phyloP scores from a whole-genome alignment of 257 asterid species.

The Solanum tarijense region DNA sequence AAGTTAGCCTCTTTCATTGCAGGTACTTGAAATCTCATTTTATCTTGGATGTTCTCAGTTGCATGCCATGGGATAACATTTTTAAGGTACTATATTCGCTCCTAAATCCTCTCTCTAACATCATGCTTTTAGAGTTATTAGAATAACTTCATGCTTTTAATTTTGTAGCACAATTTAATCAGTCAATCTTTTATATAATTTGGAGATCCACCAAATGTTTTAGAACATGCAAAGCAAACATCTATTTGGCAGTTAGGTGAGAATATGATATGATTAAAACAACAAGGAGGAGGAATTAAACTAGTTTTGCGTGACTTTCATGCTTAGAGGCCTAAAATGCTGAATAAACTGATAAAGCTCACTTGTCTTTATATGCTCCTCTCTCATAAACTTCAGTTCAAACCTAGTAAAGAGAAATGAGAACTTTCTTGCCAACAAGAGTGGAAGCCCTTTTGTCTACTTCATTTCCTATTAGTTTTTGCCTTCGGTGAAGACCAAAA shows the following conservation, averaged over 20 bases:
- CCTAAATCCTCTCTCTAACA: background rate
- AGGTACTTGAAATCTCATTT: constrained; percentile 33
- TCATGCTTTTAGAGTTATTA: background rate
- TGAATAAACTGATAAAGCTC: background rate
- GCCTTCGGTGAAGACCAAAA: background rate
- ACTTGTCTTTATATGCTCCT: background rate
- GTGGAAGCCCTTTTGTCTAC: background rate
- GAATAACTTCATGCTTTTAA: background rate
- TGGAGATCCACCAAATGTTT: background rate
- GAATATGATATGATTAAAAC: background rate
- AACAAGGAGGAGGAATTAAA: background rate
- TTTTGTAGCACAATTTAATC: background rate
- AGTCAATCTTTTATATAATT: background rate
- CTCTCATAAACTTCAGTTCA: background rate
- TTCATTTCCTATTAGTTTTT: background rate
- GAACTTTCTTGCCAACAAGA: background rate
- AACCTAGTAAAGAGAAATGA: background rate
- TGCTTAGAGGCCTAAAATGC: background rate
- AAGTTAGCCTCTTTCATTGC: background rate
- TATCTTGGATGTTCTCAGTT: constrained; percentile 28
- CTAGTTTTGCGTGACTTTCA: background rate
- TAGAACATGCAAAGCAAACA: background rate
- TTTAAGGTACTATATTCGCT: constrained; percentile 20
- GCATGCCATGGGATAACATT: constrained; percentile 40
- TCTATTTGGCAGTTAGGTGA: background rate